Conservation (phyloP, 495 filamentous ascomycete genomes). For the Penicillium mononematosum region DNA sequence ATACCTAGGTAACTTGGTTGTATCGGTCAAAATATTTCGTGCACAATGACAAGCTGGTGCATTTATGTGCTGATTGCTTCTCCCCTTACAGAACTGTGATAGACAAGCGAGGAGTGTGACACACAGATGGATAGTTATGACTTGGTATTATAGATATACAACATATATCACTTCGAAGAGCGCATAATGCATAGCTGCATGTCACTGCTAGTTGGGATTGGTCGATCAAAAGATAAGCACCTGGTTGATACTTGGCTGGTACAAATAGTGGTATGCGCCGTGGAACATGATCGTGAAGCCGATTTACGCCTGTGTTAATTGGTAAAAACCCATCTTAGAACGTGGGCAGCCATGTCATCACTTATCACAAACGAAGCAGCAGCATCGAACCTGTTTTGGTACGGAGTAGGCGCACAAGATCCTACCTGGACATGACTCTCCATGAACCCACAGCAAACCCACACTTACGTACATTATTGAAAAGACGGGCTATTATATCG, state of each 20-base stretch:
- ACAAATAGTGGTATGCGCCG: background rate
- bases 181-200: background rate
- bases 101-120: background rate
- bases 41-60: background rate
- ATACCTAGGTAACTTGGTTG: background rate
- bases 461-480: background rate
- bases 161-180: background rate
- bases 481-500: background rate
- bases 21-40: background rate
- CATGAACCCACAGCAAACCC: background rate
- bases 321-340: background rate
- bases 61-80: background rate
- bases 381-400: background rate
- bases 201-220: background rate
- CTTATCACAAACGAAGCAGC: background rate
- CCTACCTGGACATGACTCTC: background rate
- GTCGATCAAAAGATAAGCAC: background rate
- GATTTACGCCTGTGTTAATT: background rate
- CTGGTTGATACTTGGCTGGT: background rate
- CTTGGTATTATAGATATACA: background rate
- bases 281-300: background rate
- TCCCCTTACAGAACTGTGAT: background rate
- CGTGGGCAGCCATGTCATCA: background rate
- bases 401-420: background rate
- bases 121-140: background rate